Percentiles rank a stretch among this genome's conserved stretches.
phyloP scores from a whole-genome alignment of 768 basidiomycete genomes.

The Pleurotus eryngii region DNA sequence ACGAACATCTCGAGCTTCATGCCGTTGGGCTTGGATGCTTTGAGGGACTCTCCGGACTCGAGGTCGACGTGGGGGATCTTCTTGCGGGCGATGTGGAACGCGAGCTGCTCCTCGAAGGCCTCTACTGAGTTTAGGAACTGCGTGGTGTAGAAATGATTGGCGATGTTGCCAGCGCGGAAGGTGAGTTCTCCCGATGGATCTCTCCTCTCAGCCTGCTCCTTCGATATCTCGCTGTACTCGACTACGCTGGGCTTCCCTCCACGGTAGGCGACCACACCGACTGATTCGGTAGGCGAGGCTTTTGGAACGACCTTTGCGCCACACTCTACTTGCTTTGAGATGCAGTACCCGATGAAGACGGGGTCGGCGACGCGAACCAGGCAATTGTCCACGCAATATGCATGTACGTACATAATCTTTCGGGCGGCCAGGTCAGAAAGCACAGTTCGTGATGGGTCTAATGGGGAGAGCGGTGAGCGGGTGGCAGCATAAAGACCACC shows the following conservation, averaged over 20 bases:
- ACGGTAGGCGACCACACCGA: constrained; percentile 88
- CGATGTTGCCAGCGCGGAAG: constrained; percentile 96
- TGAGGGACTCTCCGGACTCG: constrained; percentile 61
- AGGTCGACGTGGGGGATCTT: constrained; percentile 88
- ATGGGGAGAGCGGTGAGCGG: constrained; percentile 64
- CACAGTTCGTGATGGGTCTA: constrained; percentile 64
- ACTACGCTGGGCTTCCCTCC: constrained; percentile 88
- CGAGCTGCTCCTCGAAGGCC: constrained; percentile 81
- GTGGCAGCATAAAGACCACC: constrained; percentile 96
- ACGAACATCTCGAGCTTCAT: constrained; percentile 99
- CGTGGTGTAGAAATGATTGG: constrained; percentile 96
- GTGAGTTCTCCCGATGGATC: constrained; percentile 72
- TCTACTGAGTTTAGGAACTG: constrained; percentile 76
- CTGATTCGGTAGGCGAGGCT: constrained; percentile 78
- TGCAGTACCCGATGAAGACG: constrained; percentile 93
- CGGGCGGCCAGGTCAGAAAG: constrained; percentile 78
- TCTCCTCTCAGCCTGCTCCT: constrained; percentile 79
- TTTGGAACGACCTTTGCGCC: constrained; percentile 98
- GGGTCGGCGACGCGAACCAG: constrained; percentile 97
- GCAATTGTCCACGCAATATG: constrained; percentile 98
- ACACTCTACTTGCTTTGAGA: constrained; percentile 83
- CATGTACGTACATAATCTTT: constrained; percentile 85
- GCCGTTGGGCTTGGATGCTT: constrained; percentile 90
- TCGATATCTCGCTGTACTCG: constrained; percentile 94
- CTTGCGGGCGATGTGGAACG: constrained; percentile 97